Evolutionary conservation across 2,329 filamentous ascomycete genomes (phyloP), one percentile per base, ranked within the genome.

Genomic region (Aspergillus tanneri): DNA sequence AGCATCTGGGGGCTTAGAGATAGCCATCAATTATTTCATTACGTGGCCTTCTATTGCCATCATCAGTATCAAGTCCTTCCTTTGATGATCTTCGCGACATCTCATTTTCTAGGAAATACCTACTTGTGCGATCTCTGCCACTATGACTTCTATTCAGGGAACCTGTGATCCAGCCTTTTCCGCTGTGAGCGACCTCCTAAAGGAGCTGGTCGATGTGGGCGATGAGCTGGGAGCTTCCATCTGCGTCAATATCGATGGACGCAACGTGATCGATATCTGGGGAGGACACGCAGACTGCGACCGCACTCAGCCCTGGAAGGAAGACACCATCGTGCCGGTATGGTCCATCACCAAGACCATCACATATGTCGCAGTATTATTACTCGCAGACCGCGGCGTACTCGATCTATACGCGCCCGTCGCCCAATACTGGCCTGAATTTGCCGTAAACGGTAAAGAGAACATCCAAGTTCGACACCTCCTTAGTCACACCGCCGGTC

Each of bases 201-300:
- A 69, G 23, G 27, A 65, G 3, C 61, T 62, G 19, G 36, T 79
- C n/a, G 54, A 59, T 8, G 64, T 59, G 1, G 72, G 65, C 14
- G 58, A 68, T 2, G 75, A 79, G 36, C 44, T 76, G 5, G 76
- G 76, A 2, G 74, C 72, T n/a, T 74, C 71, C 0, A 58, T 78
- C 16, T 64, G 57, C 18, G 64, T 77, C 37, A 73, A 65, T 44
- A 56, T 75, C 9, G 61, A 70, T 39, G 74, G 73, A n/a, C 47
- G 67, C 12, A 62, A 66, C 14, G 72, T 73, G 9, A 55, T 77
- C 12, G 72, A 78, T 49, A 51, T 77, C 12, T 77, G 72, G 72
- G 75, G 71, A 12, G 75, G 74, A 2, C 62, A 66, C 46, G 50
- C 57, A 3, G 70, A 73, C 46, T 41, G 50, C 5, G 58, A 46